Evolutionary conservation across 768 basidiomycete genomes (phyloP).

Genomic region (Leccinellum rugosiceps): DNA sequence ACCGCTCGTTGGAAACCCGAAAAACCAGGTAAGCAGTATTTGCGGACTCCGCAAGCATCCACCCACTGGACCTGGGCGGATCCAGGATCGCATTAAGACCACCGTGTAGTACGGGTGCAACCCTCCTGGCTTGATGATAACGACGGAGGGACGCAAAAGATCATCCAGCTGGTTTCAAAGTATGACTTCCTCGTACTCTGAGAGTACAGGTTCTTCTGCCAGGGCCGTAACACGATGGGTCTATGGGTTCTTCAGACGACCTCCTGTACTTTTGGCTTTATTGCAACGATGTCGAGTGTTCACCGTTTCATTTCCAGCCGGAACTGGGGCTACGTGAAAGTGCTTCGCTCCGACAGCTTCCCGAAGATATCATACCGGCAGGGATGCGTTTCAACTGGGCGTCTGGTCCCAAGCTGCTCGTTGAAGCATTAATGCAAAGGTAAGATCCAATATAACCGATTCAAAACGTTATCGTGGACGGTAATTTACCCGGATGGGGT

Average conservation of each 20-base stretch:
- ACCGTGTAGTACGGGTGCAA: conserved; percentile 64
- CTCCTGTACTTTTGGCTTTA: conserved; percentile 29
- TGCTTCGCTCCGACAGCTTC: conserved; percentile 80
- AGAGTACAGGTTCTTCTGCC: conserved; percentile 43
- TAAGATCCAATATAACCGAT: conserved; percentile 30
- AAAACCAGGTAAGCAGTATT: conserved; percentile 68
- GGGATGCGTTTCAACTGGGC: conserved; percentile 73
- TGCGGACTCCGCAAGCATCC: not conserved
- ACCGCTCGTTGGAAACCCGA: conserved; percentile 61
- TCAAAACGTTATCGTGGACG: not conserved
- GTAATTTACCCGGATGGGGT: not conserved
- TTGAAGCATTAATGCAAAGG: conserved; percentile 60
- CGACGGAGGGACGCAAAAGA: conserved; percentile 57
- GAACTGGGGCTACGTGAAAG: conserved; percentile 59
- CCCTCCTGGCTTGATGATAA: conserved; percentile 72
- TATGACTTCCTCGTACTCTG: conserved; percentile 71
- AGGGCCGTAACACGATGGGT: not conserved
- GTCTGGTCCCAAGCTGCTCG: conserved; percentile 59
- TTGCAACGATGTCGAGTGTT: not conserved
- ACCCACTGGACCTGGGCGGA: too few relatives aligned
- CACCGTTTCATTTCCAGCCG: conserved; percentile 73
- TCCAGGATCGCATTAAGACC: not conserved
- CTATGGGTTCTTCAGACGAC: conserved; percentile 45
- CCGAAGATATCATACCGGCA: conserved; percentile 67
- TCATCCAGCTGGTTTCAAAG: conserved; percentile 59